These are phyloP conservation scores for Sophora flavescens DNA, from an alignment of 306 rosid genomes.

Conservation along the genomic window DNA sequence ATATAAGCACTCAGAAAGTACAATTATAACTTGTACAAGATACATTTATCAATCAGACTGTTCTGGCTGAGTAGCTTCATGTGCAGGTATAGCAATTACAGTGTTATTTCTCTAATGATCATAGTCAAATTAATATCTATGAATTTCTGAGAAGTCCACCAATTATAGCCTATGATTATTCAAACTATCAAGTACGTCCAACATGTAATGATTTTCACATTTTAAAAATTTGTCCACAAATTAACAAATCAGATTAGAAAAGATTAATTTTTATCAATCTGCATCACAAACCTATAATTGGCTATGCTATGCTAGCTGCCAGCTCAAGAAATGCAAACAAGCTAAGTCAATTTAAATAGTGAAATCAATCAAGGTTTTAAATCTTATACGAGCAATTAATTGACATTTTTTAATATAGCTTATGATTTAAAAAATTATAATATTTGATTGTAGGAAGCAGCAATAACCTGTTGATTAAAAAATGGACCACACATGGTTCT, in stretches of 20 bases:
- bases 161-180: constrained; percentile 41
- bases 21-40: constrained; percentile 24
- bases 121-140: constrained; percentile 39
- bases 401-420: constrained; percentile 34
- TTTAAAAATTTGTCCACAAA: neutral
- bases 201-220: constrained; percentile 23
- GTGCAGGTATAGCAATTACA: constrained; percentile 22
- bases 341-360: constrained; percentile 17
- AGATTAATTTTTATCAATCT: neutral
- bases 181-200: constrained; percentile 13
- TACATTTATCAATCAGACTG: constrained; percentile 21
- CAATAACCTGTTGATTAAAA: constrained; percentile 31
- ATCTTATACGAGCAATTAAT: constrained; percentile 28
- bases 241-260: constrained; percentile 11
- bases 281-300: constrained; percentile 31
- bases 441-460: neutral
- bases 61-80: constrained; percentile 34
- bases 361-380: constrained; percentile 22
- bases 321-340: constrained; percentile 34
- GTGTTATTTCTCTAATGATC: constrained; percentile 31
- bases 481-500: constrained; percentile 46
- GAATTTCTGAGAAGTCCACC: constrained; percentile 24
- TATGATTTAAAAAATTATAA: constrained; percentile 16
- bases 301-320: neutral
- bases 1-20: constrained; percentile 38